These are phyloP conservation scores for Calonectria hongkongensis DNA, from an alignment of 2,329 filamentous ascomycete genomes.

Conservation along the genomic window DNA sequence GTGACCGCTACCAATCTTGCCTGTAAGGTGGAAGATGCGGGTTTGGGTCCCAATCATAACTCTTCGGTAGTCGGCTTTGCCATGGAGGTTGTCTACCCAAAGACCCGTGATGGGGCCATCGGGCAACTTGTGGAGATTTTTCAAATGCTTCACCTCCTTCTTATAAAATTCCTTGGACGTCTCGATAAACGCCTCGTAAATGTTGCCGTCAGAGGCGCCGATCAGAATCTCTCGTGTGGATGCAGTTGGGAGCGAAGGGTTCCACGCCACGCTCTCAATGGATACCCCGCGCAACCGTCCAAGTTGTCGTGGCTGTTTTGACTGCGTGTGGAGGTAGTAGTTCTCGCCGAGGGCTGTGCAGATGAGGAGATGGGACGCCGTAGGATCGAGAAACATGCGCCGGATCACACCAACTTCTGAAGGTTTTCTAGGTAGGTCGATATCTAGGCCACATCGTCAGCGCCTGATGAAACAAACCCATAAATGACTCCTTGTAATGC, in stretches of 20 bases:
- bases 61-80: constrained; percentile 82
- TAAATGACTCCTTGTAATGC: neutral
- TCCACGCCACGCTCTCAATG: constrained; percentile 96
- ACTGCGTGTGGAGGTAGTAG: constrained; percentile 98
- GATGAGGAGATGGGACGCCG: constrained; percentile 94
- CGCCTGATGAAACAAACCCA: neutral
- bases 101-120: constrained; percentile 91
- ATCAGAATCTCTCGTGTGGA: constrained; percentile 96
- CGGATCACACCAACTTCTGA: constrained; percentile 94
- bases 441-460: constrained; percentile 77
- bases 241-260: constrained; percentile 91
- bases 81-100: constrained; percentile 85
- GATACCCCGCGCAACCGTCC: constrained; percentile 88
- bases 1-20: constrained; percentile 82
- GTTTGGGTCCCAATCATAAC: constrained; percentile 88
- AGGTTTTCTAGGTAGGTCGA: constrained; percentile 95
- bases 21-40: constrained; percentile 86
- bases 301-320: constrained; percentile 88
- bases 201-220: constrained; percentile 92
- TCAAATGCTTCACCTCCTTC: constrained; percentile 94
- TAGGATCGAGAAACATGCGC: constrained; percentile 97
- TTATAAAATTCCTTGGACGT: constrained; percentile 96
- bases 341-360: constrained; percentile 95
- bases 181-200: constrained; percentile 97
- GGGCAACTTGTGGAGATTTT: constrained; percentile 86